phyloP scores from a whole-genome alignment of 2,329 filamentous ascomycete species.

The Fulvia fulva region DNA sequence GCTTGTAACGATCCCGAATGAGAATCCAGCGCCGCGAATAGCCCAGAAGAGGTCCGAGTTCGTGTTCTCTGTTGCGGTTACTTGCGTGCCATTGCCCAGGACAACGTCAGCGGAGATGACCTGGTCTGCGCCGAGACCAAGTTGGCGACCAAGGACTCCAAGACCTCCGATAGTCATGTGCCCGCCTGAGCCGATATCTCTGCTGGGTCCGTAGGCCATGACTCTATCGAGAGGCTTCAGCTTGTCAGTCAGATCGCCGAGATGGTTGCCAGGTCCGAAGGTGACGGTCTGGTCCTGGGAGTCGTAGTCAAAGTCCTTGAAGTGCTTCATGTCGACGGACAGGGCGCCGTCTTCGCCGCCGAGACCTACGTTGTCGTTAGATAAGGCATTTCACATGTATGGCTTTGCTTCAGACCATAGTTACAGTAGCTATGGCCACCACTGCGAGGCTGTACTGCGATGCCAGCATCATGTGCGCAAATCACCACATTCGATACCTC shows the following conservation, averaged over 20 bases:
- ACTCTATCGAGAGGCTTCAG: slow-evolving; percentile 9
- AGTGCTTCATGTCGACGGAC: slow-evolving; percentile 12
- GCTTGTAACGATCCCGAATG: slow-evolving; percentile 27
- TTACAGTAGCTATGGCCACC: slow-evolving; percentile 19
- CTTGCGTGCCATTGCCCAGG: slow-evolving; percentile 37
- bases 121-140: slow-evolving; percentile 53
- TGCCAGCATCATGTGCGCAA: slow-evolving; percentile 11
- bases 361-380: background rate
- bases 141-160: slow-evolving; percentile 46
- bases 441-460: slow-evolving; percentile 15
- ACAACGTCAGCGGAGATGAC: slow-evolving; percentile 40
- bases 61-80: slow-evolving; percentile 34
- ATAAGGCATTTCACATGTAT: background rate
- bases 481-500: slow-evolving; percentile 16
- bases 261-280: slow-evolving; percentile 14
- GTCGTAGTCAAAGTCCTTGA: slow-evolving; percentile 16
- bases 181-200: slow-evolving; percentile 18
- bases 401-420: slow-evolving; percentile 7
- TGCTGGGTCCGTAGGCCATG: slow-evolving; percentile 17
- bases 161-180: slow-evolving; percentile 22
- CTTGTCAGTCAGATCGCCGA: slow-evolving; percentile 11
- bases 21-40: slow-evolving; percentile 24
- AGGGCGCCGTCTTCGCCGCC: slow-evolving; percentile 13
- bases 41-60: slow-evolving; percentile 29
- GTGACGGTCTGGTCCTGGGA: slow-evolving; percentile 8